Evolutionary conservation across 768 basidiomycete genomes (phyloP).

Genomic region (Kwoniella dejecticola): DNA sequence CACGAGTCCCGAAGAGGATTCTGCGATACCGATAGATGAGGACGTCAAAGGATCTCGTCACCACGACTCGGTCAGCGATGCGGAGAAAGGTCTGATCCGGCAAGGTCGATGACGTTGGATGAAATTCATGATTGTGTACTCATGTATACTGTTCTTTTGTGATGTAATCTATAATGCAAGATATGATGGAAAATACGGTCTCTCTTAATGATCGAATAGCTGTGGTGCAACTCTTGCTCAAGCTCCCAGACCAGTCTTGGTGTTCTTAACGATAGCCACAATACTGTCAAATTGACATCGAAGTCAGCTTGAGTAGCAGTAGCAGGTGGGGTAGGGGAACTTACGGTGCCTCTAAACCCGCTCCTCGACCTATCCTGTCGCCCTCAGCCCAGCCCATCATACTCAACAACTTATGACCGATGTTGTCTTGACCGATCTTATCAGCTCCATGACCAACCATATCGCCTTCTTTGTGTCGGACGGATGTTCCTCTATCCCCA

Average conservation of each 20-base stretch:
- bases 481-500: constrained; percentile 49
- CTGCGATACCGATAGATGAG: no score
- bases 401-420: constrained; percentile 84
- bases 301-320: no score
- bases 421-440: constrained; percentile 74
- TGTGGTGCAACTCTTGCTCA: no score
- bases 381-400: constrained; percentile 93
- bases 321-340: constrained; percentile 13
- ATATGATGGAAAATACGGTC: background rate
- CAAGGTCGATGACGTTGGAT: background rate
- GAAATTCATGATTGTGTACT: background rate
- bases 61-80: no score
- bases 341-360: constrained; percentile 70
- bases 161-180: background rate
- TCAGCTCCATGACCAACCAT: constrained; percentile 83
- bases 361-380: constrained; percentile 66
- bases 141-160: background rate
- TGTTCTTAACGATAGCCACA: constrained; percentile 79
- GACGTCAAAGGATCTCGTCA: no score
- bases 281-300: constrained; percentile 55
- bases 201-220: no score
- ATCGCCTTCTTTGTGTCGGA: constrained; percentile 76
- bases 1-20: no score
- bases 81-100: no score
- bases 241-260: constrained; percentile 82